Conservation (phyloP, 1,284 basidiomycete species). For the Sporisorium reilianum region DNA sequence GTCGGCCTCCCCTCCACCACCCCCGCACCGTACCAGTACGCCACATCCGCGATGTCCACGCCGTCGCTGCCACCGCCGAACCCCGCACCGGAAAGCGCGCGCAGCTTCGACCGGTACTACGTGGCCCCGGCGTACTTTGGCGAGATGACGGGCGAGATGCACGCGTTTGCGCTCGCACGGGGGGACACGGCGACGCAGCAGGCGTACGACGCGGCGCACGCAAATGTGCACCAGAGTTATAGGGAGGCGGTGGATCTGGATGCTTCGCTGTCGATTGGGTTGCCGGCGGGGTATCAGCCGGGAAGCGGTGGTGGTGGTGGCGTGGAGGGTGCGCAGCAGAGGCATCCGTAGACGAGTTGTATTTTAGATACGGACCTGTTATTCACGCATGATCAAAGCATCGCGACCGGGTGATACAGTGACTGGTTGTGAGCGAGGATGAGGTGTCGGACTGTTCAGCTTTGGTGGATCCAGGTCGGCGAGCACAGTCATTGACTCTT, state of each 20-base stretch:
- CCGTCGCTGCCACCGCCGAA: slow-evolving; percentile 12
- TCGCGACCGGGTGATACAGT: too few species aligned
- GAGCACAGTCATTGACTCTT: too few species aligned
- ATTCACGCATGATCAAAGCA: too few species aligned
- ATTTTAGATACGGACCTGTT: too few species aligned
- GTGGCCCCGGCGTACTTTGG: slow-evolving; percentile 6
- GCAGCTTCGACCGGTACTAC: slow-evolving; percentile 9
- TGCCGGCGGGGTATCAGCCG: slow-evolving; percentile 8
- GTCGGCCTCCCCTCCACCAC: not conserved
- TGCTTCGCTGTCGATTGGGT: slow-evolving; percentile 21
- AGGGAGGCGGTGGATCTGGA: slow-evolving; percentile 16
- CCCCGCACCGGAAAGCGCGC: not conserved
- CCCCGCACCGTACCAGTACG: slow-evolving; percentile 7
- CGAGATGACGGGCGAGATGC: not conserved
- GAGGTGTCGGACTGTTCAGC: too few species aligned
- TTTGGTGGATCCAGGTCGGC: too few species aligned
- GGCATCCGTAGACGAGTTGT: not conserved
- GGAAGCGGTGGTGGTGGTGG: not conserved
- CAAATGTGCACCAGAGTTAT: too few species aligned
- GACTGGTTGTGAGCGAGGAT: too few species aligned
- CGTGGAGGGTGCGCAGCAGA: not conserved
- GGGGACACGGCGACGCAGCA: slow-evolving; percentile 18
- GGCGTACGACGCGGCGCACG: not conserved
- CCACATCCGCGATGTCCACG: slow-evolving; percentile 2
- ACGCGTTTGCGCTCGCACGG: not conserved